Percentiles rank a stretch among this genome's conserved stretches.
phyloP scores from a whole-genome alignment of 176 grass and related monocot genomes.

The Aechmea fasciata region DNA sequence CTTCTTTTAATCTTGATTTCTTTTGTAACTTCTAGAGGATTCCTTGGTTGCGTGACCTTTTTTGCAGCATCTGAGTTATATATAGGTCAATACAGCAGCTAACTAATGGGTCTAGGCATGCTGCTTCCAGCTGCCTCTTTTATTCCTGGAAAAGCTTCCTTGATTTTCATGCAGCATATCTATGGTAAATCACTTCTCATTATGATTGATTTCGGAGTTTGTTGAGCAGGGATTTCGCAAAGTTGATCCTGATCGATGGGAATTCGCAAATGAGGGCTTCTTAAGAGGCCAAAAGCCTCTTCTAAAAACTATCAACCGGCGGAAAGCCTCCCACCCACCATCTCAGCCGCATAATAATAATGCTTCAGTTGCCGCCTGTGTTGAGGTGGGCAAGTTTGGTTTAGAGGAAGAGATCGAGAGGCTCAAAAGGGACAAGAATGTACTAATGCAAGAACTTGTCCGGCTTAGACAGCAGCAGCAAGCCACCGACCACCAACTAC shows the following conservation, averaged over 20 bases:
- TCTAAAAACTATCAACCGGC: slow-evolving; percentile 78
- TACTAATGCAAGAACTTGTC: slow-evolving; percentile 92
- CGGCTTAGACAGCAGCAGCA: slow-evolving; percentile 85
- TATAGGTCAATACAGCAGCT: too few species aligned
- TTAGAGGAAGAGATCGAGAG: slow-evolving; percentile 87
- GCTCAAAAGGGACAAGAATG: slow-evolving; percentile 95
- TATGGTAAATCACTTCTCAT: not conserved
- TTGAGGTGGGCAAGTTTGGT: slow-evolving; percentile 91
- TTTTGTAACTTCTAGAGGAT: too few species aligned
- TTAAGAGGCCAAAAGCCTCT: slow-evolving; percentile 81
- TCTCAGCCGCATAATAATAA: slow-evolving; percentile 38
- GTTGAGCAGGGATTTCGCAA: slow-evolving; percentile 85
- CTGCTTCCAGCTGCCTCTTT: not conserved
- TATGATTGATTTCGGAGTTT: not conserved
- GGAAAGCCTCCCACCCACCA: slow-evolving; percentile 65
- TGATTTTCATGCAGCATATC: not conserved
- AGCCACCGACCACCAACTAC: slow-evolving; percentile 73
- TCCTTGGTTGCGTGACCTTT: too few species aligned
- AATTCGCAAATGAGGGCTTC: slow-evolving; percentile 98
- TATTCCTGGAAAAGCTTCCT: not conserved
- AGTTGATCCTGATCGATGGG: slow-evolving; percentile 96
- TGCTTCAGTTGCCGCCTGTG: slow-evolving; percentile 58
- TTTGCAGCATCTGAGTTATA: too few species aligned
- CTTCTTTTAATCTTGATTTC: too few species aligned
- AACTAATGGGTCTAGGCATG: too few species aligned